phyloP scores from a whole-genome alignment of 768 basidiomycete genomes.

The Asterophora parasitica region DNA sequence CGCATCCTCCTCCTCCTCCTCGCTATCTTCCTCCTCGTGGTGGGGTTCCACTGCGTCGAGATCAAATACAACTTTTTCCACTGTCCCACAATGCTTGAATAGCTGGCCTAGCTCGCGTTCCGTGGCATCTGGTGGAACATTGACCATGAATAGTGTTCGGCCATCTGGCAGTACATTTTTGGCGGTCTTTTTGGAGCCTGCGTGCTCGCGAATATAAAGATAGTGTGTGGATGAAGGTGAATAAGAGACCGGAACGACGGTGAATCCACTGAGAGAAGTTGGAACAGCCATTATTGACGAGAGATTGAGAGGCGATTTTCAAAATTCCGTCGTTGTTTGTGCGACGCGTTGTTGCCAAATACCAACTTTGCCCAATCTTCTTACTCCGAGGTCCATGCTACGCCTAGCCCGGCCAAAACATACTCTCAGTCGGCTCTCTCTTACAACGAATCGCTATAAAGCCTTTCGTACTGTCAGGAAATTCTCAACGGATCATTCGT shows the following conservation, averaged over 20 bases:
- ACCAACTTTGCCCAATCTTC: too few relatives aligned
- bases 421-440: neutral
- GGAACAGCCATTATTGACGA: slow-evolving; percentile 23
- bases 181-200: slow-evolving; percentile 38
- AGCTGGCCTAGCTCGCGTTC: slow-evolving; percentile 72
- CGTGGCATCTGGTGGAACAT: slow-evolving; percentile 84
- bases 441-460: neutral
- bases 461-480: neutral
- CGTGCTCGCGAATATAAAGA: slow-evolving; percentile 73
- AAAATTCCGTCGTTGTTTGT: neutral
- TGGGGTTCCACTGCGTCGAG: slow-evolving; percentile 38
- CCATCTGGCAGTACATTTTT: slow-evolving; percentile 36
- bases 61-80: slow-evolving; percentile 72
- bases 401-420: neutral
- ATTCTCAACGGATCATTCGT: slow-evolving; percentile 11
- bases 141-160: slow-evolving; percentile 84
- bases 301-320: neutral
- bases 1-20: slow-evolving; percentile 36
- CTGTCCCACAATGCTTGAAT: slow-evolving; percentile 73
- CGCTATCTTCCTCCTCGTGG: slow-evolving; percentile 38
- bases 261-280: slow-evolving; percentile 41
- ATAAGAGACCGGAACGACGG: slow-evolving; percentile 40
- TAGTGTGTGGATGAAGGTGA: slow-evolving; percentile 53
- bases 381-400: too few relatives aligned
- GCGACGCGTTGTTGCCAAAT: neutral